Evolutionary conservation across 176 grass and related monocot genomes (phyloP).

Genomic region (Eleusine indica): DNA sequence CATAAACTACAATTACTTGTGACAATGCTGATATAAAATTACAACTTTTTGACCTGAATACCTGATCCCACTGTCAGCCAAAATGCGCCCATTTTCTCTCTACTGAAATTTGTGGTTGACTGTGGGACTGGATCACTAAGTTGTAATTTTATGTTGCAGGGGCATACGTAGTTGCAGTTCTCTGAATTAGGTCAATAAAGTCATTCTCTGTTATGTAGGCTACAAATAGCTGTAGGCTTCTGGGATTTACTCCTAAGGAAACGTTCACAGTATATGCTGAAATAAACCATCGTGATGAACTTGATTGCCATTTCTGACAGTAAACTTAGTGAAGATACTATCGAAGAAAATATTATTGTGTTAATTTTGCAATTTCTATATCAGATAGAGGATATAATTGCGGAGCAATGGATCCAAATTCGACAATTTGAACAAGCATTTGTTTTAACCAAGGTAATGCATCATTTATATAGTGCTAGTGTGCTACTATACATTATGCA

Average conservation of each 20-base stretch:
- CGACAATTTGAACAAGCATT: constrained; percentile 90
- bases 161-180: not conserved
- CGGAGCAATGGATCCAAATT: constrained; percentile 97
- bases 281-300: not conserved
- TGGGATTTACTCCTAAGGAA: not conserved
- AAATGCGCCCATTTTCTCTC: not conserved
- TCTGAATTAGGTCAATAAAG: not conserved
- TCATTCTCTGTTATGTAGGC: not conserved
- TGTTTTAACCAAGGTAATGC: constrained; percentile 78
- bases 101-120: not conserved
- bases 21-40: not conserved
- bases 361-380: constrained; percentile 36
- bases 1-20: not conserved
- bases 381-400: constrained; percentile 83
- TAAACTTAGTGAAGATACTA: constrained; percentile 10
- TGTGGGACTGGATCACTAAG: not conserved
- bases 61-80: not conserved
- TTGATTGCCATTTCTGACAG: constrained; percentile 15
- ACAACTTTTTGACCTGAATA: not conserved
- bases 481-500: constrained; percentile 23
- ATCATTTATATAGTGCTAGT: constrained; percentile 31
- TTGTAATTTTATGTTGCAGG: not conserved
- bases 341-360: constrained; percentile 12
- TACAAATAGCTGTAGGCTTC: not conserved
- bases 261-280: not conserved